phyloP scores from a whole-genome alignment of 495 filamentous ascomycete genomes.

The Polyplosphaeria fusca region DNA sequence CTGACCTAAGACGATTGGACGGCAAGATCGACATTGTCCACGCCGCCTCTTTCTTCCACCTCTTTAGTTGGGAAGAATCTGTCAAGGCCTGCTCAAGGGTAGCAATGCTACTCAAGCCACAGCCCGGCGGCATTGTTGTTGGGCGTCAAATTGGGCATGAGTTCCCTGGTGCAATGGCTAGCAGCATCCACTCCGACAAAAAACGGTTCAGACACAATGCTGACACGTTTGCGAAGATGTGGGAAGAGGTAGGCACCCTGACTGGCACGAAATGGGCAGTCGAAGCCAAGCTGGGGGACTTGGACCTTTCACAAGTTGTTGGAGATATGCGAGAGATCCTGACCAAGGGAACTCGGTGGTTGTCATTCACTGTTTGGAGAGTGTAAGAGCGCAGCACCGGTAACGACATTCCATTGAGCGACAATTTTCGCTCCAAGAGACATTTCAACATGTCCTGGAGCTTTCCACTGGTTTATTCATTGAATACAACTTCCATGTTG shows the following conservation, averaged over 20 bases:
- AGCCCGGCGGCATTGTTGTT: slow-evolving; percentile 19
- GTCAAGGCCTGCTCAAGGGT: slow-evolving; percentile 11
- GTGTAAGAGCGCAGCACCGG: neutral
- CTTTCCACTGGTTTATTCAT: too few species aligned
- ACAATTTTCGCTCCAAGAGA: too few species aligned
- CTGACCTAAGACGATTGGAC: slow-evolving; percentile 19
- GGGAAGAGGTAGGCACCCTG: slow-evolving; percentile 23
- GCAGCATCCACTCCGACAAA: neutral
- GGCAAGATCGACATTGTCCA: slow-evolving; percentile 26
- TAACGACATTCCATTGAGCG: too few species aligned
- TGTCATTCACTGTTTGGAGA: slow-evolving; percentile 12
- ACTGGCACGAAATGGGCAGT: slow-evolving; percentile 20
- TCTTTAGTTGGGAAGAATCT: slow-evolving; percentile 18
- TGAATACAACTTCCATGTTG: neutral
- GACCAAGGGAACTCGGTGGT: slow-evolving; percentile 3
- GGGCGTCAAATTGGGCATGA: slow-evolving; percentile 25
- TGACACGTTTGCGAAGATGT: slow-evolving; percentile 24
- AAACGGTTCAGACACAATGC: slow-evolving; percentile 18
- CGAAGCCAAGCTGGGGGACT: slow-evolving; percentile 8
- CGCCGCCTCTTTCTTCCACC: slow-evolving; percentile 29
- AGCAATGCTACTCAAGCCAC: slow-evolving; percentile 11
- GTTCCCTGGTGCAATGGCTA: neutral
- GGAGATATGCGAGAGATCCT: neutral
- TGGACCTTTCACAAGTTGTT: slow-evolving; percentile 25
- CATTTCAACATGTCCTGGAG: too few species aligned